These are phyloP conservation scores for Acorus gramineus DNA, from an alignment of 106 monocot species.

Conservation along the genomic window DNA sequence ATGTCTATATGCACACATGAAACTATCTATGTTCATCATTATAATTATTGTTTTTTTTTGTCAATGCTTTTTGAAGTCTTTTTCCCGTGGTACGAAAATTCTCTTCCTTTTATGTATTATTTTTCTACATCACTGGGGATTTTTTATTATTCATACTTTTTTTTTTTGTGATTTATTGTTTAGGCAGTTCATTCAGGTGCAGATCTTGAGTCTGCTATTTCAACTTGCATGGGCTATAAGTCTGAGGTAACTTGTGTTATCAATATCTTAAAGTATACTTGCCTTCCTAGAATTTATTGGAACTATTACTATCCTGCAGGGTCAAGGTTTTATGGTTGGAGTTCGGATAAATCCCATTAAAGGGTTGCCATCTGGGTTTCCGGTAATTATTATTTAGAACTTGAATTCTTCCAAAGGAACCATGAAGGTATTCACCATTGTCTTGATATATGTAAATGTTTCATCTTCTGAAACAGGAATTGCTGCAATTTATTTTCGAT, in stretches of 20 bases:
- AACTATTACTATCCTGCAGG: conserved; percentile 31
- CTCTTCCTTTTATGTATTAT: not conserved
- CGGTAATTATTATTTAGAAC: conserved; percentile 33
- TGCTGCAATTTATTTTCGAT: conserved; percentile 56
- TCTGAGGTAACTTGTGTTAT: conserved; percentile 43
- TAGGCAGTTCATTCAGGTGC: conserved; percentile 99
- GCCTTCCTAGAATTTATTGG: not conserved
- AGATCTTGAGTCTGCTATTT: conserved; percentile 96
- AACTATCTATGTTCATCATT: too few relatives aligned
- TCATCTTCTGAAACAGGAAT: conserved; percentile 31
- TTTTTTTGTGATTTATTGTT: not conserved
- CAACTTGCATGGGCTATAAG: conserved; percentile 88
- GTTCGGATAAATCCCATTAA: conserved; percentile 87
- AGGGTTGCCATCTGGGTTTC: conserved; percentile 84
- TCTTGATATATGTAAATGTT: not conserved
- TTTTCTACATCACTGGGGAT: not conserved
- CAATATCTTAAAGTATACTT: conserved; percentile 6
- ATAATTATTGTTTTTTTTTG: too few relatives aligned
- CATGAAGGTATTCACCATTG: not conserved
- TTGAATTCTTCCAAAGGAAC: not conserved
- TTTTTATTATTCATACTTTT: not conserved
- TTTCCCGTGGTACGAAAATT: not conserved
- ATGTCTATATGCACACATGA: too few relatives aligned
- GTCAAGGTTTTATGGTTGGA: conserved; percentile 98
- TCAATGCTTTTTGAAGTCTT: too few relatives aligned